Evolutionary conservation across 257 asterid genomes (phyloP), one percentile per base, ranked within the genome.

Genomic region (Solanum verrucosum): DNA sequence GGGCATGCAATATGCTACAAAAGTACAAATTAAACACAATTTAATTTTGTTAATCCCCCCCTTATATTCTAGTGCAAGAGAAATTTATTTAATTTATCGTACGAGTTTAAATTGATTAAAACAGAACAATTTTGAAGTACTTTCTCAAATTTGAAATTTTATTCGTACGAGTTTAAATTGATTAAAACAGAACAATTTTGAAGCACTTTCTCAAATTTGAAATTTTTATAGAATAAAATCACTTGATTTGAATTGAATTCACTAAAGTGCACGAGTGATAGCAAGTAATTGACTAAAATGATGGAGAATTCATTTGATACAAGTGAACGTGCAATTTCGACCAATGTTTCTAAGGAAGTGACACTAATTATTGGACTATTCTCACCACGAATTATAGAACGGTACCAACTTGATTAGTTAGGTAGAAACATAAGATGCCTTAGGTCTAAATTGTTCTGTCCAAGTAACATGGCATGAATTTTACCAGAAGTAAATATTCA

Each of bases 351-450:
- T 59, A 12, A 38, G 70, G 72, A 73, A 87, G 88, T 87, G 86
- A 83, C 78, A 73, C n/a, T 87, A 82, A 29, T 82, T 82, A 82
- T 49, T 65, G 18, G 70, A 49, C 20, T 82, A 82, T 82, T 82
- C 42, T 82, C 63, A 18, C 40, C 85, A 49, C 7, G 44, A 49
- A 18, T 82, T 29, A 27, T 29, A 82, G 31, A 82, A 82, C 6
- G 44, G 44, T 16, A 29, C 20, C 42, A 82, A 49, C 70, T 46
- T 46, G 85, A 21, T 44, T 42, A 34, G 85, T 46, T 82, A 46
- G 85, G 85, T 88, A 88, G 73, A 46, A 35, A 84, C 70, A 70
- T 44, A 84, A 88, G 90, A 88, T 90, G 90, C 85, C 89, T 60
- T 2, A 70, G 52, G 49, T 60, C 25, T 74, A 84, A 88, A 29